A percentile compares a stretch with the other conserved stretches of the same genome.
These are phyloP conservation scores for Nasturtium officinale DNA, from an alignment of 345 rosid genomes.

Conservation along the genomic window DNA sequence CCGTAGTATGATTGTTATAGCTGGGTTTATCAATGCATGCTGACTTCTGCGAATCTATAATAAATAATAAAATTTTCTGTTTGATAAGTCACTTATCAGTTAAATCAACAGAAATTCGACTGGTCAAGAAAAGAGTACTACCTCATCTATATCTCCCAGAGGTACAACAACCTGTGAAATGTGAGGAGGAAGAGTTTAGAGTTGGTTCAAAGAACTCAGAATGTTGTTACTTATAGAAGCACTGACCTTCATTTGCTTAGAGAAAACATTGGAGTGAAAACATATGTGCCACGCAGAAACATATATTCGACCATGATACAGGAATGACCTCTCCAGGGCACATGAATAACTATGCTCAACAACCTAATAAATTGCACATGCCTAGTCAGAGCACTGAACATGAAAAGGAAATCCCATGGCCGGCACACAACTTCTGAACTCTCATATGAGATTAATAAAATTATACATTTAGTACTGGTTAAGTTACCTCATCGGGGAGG, in stretches of 20 bases:
- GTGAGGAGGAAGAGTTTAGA: neutral
- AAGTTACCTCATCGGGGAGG: conserved; percentile 81
- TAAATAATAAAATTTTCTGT: conserved; percentile 18
- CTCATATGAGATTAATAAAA: conserved; percentile 1
- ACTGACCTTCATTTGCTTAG: conserved; percentile 98
- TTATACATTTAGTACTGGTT: conserved; percentile 22
- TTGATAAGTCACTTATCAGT: neutral
- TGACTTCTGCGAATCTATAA: conserved; percentile 90
- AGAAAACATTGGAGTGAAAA: conserved; percentile 97
- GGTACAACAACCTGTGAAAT: conserved; percentile 77
- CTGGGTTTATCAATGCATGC: conserved; percentile 97
- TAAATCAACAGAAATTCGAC: conserved; percentile 1
- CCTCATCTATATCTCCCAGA: conserved; percentile 96
- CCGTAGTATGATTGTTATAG: conserved; percentile 87
- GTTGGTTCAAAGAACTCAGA: conserved; percentile 7
- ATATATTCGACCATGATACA: conserved; percentile 98
- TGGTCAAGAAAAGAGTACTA: conserved; percentile 39
- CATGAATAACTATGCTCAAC: conserved; percentile 92
- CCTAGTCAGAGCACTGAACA: conserved; percentile 16
- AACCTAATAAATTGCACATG: conserved; percentile 54
- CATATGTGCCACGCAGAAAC: conserved; percentile 99
- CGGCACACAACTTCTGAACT: neutral
- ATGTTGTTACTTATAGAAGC: neutral
- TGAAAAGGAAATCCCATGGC: neutral
- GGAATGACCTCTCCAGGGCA: conserved; percentile 96